Base-by-base conservation (phyloP, 2,329 filamentous ascomycete genomes). In the Alternaria angustiovoidea region DNA sequence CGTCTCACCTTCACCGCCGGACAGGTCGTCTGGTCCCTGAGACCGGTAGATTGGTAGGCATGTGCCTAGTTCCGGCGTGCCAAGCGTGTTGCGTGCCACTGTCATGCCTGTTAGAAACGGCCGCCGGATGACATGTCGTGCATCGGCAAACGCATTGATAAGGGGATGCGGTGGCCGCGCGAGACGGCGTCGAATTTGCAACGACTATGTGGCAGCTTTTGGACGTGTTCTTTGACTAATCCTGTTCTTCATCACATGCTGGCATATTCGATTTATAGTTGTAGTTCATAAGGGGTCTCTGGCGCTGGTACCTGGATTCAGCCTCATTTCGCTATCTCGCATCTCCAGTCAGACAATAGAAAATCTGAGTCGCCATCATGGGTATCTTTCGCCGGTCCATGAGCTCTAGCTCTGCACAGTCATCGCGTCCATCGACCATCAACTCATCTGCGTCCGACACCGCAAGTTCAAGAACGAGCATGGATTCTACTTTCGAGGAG, bases 391-490 rank as follows among this genome's bases (percentile, higher is more conserved):
- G 59, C 26, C 58, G 65, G 11, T 66, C 65, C 12, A 46, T 61
- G 51, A 67, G 65, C 54, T 58, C 52, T 5, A 48, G 53, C 54
- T 67, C 65, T 24, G 52, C 61, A n/a, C 41, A 18, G 30, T 63
- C 55, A 30, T 60, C 57, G 22, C 57, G 54, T 30, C 42, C 46
- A 16, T 56, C 61, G 16, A 62, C 56, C 9, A 44, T 49, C 18
- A 44, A 54, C 30, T 65, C 62, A 16, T 41, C 18, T 20, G 26
- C 53, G 4, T 65, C 59, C 2, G 60, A 57, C 8, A 41, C 48
- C 5, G 34, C 52, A 6, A 63, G 62, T 34, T 58, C 65, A 26
- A 57, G 63, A 44, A 64, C 65, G n/a, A 67, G 65, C 51, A 60
- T 64, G 34, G 65, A 67, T 9, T 68, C 63, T 2, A 47, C 30